Evolutionary conservation across 495 filamentous ascomycete genomes (phyloP).

Genomic region (Hyphodiscus hymeniophilus): DNA sequence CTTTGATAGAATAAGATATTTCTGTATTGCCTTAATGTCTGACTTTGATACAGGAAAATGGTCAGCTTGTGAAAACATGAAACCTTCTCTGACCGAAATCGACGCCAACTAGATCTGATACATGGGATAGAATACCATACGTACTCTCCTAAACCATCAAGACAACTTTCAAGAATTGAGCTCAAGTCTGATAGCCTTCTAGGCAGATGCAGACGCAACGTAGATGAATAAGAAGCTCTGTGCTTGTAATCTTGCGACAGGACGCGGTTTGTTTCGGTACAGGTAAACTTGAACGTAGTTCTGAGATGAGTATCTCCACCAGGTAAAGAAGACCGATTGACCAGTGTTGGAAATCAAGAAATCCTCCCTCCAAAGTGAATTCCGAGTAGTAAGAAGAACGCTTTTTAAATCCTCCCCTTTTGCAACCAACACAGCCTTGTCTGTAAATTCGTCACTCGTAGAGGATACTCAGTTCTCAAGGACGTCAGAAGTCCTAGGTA

Average conservation of each 20-base stretch:
- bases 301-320: conserved; percentile 8
- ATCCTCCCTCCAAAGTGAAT: background rate
- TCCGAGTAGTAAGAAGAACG: conserved; percentile 16
- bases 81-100: conserved; percentile 1
- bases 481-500: too few relatives aligned
- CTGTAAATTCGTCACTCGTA: background rate
- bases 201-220: conserved; percentile 34
- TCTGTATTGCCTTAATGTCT: conserved; percentile 21
- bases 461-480: background rate
- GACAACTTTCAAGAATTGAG: conserved; percentile 14
- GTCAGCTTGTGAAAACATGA: conserved; percentile 22
- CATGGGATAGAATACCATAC: conserved; percentile 37
- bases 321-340: conserved; percentile 7
- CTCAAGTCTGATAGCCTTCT: conserved; percentile 27
- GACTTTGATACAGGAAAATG: conserved; percentile 5
- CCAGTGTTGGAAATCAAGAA: conserved; percentile 15
- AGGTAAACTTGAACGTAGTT: conserved; percentile 16
- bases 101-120: conserved; percentile 16
- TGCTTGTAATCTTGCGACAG: conserved; percentile 33
- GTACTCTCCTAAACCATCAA: conserved; percentile 32
- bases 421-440: conserved; percentile 16
- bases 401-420: conserved; percentile 13
- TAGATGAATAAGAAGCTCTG: conserved; percentile 42
- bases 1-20: conserved; percentile 8
- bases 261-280: conserved; percentile 10